These are phyloP conservation scores for Pleurotus cornucopiae DNA, from an alignment of 768 basidiomycete genomes.

Conservation along the genomic window DNA sequence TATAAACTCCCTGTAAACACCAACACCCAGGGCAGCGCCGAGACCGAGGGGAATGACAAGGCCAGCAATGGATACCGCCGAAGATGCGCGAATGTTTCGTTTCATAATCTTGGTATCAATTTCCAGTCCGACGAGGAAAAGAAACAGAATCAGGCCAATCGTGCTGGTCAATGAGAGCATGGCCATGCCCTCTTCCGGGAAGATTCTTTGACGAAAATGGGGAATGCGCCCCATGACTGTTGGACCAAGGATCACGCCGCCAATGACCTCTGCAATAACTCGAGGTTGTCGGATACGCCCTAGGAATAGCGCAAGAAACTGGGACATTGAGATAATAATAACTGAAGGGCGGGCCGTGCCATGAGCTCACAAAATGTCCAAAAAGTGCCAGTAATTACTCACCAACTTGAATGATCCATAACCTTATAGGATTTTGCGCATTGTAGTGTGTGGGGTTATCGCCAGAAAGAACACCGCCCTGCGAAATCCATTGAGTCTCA, in stretches of 20 bases:
- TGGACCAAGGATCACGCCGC: conserved; percentile 82
- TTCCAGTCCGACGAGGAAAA: conserved; percentile 85
- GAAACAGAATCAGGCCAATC: conserved; percentile 71
- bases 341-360: conserved; percentile 30
- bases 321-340: conserved; percentile 78
- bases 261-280: conserved; percentile 93
- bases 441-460: conserved; percentile 65
- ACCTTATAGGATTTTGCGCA: conserved; percentile 57
- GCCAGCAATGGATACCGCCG: conserved; percentile 61
- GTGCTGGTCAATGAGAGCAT: conserved; percentile 70
- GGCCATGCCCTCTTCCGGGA: conserved; percentile 47
- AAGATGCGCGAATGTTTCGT: conserved; percentile 55
- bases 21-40: conserved; percentile 72
- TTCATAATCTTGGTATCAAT: conserved; percentile 70
- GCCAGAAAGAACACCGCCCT: conserved; percentile 77
- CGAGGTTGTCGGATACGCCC: conserved; percentile 76
- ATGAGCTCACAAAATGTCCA: background rate
- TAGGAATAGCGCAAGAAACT: conserved; percentile 64
- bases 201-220: conserved; percentile 57
- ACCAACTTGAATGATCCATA: conserved; percentile 81
- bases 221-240: conserved; percentile 79
- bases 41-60: conserved; percentile 76
- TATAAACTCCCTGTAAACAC: conserved; percentile 69
- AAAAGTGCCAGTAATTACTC: conserved; percentile 15
- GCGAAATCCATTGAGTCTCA: too few species aligned